Percentiles rank a stretch among this genome's conserved stretches.
Conservation (phyloP, 495 filamentous ascomycete species). For the Friedmanniomyces endolithicus region DNA sequence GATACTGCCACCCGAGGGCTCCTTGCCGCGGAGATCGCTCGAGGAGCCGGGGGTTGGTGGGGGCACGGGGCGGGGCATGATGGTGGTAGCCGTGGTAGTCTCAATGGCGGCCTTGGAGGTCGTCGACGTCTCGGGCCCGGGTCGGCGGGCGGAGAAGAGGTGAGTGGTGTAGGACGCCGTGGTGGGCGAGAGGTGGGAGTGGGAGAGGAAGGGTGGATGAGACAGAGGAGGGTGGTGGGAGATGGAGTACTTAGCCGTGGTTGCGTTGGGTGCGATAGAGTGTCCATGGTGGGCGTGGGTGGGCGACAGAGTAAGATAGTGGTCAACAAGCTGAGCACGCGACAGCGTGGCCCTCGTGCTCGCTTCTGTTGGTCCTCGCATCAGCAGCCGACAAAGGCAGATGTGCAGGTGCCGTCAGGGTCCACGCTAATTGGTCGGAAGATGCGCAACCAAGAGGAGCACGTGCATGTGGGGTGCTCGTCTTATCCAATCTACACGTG, state of each 20-base stretch:
- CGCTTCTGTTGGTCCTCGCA: neutral
- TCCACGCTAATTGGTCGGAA: neutral
- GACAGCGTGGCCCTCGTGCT: neutral
- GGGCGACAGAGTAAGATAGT: neutral
- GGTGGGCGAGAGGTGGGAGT: neutral
- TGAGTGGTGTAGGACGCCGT: slow-evolving; percentile 10
- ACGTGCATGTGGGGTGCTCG: neutral
- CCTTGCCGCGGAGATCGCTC: slow-evolving; percentile 67
- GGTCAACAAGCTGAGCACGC: neutral
- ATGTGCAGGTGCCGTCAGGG: neutral
- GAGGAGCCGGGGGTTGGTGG: slow-evolving; percentile 81
- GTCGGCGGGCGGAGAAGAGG: slow-evolving; percentile 6
- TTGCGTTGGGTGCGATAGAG: neutral
- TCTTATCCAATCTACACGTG: no score
- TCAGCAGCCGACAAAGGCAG: neutral
- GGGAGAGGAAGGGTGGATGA: neutral
- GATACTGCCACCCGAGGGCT: slow-evolving; percentile 36
- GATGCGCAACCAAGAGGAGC: neutral
- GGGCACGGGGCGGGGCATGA: slow-evolving; percentile 18
- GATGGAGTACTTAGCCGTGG: neutral
- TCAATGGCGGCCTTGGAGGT: neutral
- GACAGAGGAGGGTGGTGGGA: neutral
- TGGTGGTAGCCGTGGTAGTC: neutral
- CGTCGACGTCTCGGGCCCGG: neutral
- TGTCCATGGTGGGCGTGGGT: neutral